Conservation (phyloP, 768 basidiomycete genomes). For the Lactarius evosmus region DNA sequence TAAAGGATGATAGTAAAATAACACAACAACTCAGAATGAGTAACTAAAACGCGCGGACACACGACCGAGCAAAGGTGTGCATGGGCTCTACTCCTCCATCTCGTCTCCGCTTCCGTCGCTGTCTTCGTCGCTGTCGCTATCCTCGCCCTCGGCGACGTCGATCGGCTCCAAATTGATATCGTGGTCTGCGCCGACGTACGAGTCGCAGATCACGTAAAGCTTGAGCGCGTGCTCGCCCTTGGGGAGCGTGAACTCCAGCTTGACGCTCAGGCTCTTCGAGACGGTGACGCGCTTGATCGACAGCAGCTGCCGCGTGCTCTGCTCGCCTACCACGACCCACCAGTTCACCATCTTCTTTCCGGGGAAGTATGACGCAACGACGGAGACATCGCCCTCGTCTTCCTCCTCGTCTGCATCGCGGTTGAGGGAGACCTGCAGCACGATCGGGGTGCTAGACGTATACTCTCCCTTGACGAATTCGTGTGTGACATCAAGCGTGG, state of each 20-base stretch:
- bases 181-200: slow-evolving; percentile 89
- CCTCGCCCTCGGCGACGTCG: slow-evolving; percentile 88
- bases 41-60: background rate
- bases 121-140: slow-evolving; percentile 67
- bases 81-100: slow-evolving; percentile 46
- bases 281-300: slow-evolving; percentile 88
- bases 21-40: background rate
- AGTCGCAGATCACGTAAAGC: slow-evolving; percentile 90
- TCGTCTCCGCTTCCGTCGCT: slow-evolving; percentile 57
- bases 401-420: slow-evolving; percentile 66
- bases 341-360: slow-evolving; percentile 88
- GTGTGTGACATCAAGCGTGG: slow-evolving; percentile 88
- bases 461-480: slow-evolving; percentile 86
- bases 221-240: slow-evolving; percentile 81
- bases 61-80: background rate
- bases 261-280: slow-evolving; percentile 64
- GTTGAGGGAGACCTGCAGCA: slow-evolving; percentile 72
- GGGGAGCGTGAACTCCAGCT: slow-evolving; percentile 85
- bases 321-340: slow-evolving; percentile 96
- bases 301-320: slow-evolving; percentile 74
- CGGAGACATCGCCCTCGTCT: slow-evolving; percentile 67
- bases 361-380: slow-evolving; percentile 94
- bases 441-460: slow-evolving; percentile 80
- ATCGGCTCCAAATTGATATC: slow-evolving; percentile 81
- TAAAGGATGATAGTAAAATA: background rate